Conservation (phyloP, 2,329 filamentous ascomycete species). For the Arachnomyces sp. region DNA sequence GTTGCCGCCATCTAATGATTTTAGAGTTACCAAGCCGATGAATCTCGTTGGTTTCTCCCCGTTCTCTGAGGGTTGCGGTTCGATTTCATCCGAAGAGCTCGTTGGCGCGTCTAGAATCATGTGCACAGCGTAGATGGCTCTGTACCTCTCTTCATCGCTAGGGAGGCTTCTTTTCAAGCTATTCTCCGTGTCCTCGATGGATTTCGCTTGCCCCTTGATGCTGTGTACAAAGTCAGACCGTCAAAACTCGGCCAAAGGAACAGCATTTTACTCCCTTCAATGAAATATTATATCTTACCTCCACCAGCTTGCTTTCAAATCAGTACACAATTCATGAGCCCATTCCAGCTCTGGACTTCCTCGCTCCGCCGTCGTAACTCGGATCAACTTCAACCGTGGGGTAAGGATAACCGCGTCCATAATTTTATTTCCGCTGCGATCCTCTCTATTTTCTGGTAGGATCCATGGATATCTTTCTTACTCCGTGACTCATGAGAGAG, state of each 20-base stretch:
- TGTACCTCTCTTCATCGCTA: constrained; percentile 12
- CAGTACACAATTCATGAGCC: constrained; percentile 24
- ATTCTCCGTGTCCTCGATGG: constrained; percentile 22
- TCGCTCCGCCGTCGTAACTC: constrained; percentile 19
- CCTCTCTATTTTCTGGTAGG: no score
- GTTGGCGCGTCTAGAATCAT: constrained; percentile 13
- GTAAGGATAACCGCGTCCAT: constrained; percentile 15
- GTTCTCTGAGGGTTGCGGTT: not conserved
- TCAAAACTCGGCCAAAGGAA: not conserved
- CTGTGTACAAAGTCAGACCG: constrained; percentile 10
- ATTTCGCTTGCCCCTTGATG: constrained; percentile 18
- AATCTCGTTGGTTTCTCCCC: constrained; percentile 11
- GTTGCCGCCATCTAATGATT: constrained; percentile 11
- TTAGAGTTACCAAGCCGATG: constrained; percentile 20
- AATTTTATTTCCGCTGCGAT: no score
- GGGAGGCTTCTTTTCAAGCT: constrained; percentile 14
- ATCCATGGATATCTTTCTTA: no score
- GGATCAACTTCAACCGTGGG: constrained; percentile 23
- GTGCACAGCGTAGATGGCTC: constrained; percentile 22
- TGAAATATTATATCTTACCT: constrained; percentile 18
- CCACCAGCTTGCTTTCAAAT: constrained; percentile 23
- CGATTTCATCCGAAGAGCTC: no score
- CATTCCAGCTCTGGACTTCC: constrained; percentile 26
- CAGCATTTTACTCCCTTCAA: not conserved
- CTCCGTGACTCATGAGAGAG: no score